Evolutionary conservation across 768 basidiomycete species (phyloP).

Genomic region (Pulveroboletus sp.): DNA sequence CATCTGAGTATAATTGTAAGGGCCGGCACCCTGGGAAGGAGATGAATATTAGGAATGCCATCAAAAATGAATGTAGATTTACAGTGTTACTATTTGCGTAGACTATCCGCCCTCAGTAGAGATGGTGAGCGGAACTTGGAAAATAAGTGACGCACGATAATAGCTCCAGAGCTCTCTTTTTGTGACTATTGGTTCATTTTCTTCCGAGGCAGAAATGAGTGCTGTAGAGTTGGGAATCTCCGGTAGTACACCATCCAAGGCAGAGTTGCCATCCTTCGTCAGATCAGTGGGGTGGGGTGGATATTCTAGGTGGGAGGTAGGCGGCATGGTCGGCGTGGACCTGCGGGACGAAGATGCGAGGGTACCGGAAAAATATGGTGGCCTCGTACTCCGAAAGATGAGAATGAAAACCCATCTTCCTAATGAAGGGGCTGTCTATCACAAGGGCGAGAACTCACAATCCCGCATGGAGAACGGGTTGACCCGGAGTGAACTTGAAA

Average conservation of each 20-base stretch:
- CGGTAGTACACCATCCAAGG: conserved; percentile 3
- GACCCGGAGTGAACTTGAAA: too few species aligned
- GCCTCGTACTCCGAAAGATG: neutral
- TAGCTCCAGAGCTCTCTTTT: conserved; percentile 78
- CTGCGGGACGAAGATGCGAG: neutral
- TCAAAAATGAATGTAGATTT: conserved; percentile 7
- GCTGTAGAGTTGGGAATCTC: conserved; percentile 15
- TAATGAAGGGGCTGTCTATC: too few species aligned
- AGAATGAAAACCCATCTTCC: too few species aligned
- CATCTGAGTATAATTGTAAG: conserved; percentile 66
- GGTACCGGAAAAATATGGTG: neutral
- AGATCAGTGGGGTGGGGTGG: neutral
- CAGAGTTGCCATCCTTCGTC: conserved; percentile 9
- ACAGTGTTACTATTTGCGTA: conserved; percentile 84
- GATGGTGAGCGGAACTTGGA: neutral
- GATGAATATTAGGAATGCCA: neutral
- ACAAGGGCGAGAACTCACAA: too few species aligned
- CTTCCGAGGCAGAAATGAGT: conserved; percentile 40
- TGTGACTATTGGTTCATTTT: conserved; percentile 68
- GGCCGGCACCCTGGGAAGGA: conserved; percentile 60
- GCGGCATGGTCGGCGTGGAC: conserved; percentile 11
- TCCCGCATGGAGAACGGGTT: too few species aligned
- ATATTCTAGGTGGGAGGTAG: conserved; percentile 2
- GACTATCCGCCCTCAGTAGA: conserved; percentile 39
- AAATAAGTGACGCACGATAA: conserved; percentile 46